phyloP scores from a whole-genome alignment of 176 grass and related monocot species.

The Phyllostachys edulis region DNA sequence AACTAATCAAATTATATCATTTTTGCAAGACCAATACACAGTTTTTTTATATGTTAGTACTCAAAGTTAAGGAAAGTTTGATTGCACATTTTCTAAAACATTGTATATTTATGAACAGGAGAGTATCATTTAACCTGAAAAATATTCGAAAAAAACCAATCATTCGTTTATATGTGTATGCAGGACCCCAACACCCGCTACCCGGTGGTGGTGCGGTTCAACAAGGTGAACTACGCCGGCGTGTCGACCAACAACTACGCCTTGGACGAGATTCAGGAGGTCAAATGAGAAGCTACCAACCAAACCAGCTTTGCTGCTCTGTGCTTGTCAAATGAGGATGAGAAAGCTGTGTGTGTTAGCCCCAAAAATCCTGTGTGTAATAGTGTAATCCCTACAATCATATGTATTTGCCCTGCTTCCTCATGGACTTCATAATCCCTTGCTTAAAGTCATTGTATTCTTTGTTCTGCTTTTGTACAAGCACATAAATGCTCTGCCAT shows the following conservation, averaged over 20 bases:
- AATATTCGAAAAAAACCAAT: no score
- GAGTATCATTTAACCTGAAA: no score
- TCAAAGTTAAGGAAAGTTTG: no score
- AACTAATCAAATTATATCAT: no score
- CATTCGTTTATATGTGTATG: background rate
- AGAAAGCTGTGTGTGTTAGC: background rate
- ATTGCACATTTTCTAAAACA: no score
- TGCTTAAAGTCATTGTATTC: conserved; percentile 22
- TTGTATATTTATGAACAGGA: no score
- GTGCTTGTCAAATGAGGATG: background rate
- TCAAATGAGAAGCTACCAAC: conserved; percentile 48
- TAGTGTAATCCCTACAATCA: conserved; percentile 23
- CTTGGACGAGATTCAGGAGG: conserved; percentile 81
- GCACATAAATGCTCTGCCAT: background rate
- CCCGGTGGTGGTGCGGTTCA: conserved; percentile 81
- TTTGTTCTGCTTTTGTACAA: conserved; percentile 26
- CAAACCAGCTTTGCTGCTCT: background rate
- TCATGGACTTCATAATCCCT: conserved; percentile 26
- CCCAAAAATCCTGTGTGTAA: conserved; percentile 34
- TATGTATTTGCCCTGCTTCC: conserved; percentile 36
- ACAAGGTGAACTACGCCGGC: conserved; percentile 84
- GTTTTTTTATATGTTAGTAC: no score
- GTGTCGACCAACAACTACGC: conserved; percentile 97
- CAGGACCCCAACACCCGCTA: conserved; percentile 80
- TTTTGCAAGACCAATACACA: no score